Percentiles rank a stretch among this genome's conserved stretches.
These are phyloP conservation scores for Diplodia seriata DNA, from an alignment of 2,329 filamentous ascomycete species.

Conservation along the genomic window DNA sequence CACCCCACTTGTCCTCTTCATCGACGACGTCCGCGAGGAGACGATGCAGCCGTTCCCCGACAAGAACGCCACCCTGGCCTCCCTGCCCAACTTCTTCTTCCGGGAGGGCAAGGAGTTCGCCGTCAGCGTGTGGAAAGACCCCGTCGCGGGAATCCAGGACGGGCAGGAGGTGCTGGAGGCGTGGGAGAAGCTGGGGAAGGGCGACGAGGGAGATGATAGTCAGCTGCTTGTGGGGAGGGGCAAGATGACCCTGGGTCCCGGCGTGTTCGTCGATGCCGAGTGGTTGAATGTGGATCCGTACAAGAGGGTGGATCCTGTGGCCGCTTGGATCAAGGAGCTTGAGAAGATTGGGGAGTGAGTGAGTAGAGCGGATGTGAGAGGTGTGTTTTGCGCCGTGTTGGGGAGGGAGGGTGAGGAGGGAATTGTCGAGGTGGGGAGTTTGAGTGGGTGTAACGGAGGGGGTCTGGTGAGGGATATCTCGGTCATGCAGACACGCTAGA, in stretches of 20 bases:
- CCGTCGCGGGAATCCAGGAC: neutral
- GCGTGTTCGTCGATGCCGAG: constrained; percentile 16
- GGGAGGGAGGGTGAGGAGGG: too few species aligned
- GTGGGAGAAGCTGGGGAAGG: neutral
- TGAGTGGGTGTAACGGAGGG: too few species aligned
- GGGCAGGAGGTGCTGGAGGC: neutral
- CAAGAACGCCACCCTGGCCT: constrained; percentile 34
- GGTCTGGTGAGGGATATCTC: too few species aligned
- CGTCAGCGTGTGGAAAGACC: constrained; percentile 8
- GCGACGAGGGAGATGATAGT: neutral
- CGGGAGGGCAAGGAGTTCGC: neutral
- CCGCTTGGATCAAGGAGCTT: constrained; percentile 20
- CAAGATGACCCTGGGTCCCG: neutral
- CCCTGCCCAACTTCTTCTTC: constrained; percentile 17
- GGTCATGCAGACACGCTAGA: too few species aligned
- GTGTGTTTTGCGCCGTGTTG: too few species aligned
- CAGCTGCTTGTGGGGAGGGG: constrained; percentile 18
- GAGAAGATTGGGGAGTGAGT: constrained; percentile 11
- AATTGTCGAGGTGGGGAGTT: neutral
- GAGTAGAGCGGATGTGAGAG: neutral
- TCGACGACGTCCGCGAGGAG: constrained; percentile 46
- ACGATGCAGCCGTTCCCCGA: constrained; percentile 50
- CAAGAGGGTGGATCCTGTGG: neutral
- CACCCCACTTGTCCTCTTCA: constrained; percentile 40
- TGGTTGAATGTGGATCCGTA: constrained; percentile 27